Conservation (phyloP, 2,329 filamentous ascomycete species). For the Raffaelea ambrosiae region DNA sequence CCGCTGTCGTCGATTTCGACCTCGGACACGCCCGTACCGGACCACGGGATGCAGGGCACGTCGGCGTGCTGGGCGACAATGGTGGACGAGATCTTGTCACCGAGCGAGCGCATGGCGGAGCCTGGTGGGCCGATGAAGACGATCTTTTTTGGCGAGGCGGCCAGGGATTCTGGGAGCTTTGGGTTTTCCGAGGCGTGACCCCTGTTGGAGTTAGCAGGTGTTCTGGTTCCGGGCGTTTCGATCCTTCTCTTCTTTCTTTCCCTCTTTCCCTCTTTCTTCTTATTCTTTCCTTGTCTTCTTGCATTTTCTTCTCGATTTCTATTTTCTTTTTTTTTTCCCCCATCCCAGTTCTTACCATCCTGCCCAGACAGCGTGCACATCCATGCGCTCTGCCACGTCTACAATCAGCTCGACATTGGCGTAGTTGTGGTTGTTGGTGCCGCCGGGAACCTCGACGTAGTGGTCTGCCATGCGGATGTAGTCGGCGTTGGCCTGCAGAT, state of each 20-base stretch:
- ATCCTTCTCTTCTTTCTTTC: too few species aligned
- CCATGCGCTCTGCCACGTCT: slow-evolving; percentile 96
- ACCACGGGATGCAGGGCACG: slow-evolving; percentile 99
- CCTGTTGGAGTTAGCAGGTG: slow-evolving; percentile 36
- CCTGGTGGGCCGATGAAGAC: slow-evolving; percentile 98
- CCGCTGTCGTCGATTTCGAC: slow-evolving; percentile 72
- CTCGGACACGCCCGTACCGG: slow-evolving; percentile 78
- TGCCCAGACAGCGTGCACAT: slow-evolving; percentile 97
- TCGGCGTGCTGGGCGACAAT: slow-evolving; percentile 96
- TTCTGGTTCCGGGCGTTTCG: too few species aligned
- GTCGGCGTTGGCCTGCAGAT: slow-evolving; percentile 94
- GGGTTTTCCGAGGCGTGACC: slow-evolving; percentile 99
- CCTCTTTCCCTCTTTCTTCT: too few species aligned
- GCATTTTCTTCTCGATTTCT: too few species aligned
- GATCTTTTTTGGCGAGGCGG: slow-evolving; percentile 95
- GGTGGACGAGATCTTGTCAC: slow-evolving; percentile 99
- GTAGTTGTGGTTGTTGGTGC: slow-evolving; percentile 99
- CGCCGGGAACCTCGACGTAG: slow-evolving; percentile 97
- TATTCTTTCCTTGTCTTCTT: too few species aligned
- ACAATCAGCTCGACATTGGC: slow-evolving; percentile 99
- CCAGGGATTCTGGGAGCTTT: slow-evolving; percentile 89
- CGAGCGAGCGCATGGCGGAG: slow-evolving; percentile 96
- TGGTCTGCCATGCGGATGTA: slow-evolving; percentile 99
- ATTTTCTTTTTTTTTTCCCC: too few species aligned
- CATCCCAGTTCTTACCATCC: slow-evolving; percentile 97